A percentile compares a stretch with the other conserved stretches of the same genome.
Evolutionary conservation across 208 protist species (phyloP).

Genomic region (Crithidia sp.): DNA sequence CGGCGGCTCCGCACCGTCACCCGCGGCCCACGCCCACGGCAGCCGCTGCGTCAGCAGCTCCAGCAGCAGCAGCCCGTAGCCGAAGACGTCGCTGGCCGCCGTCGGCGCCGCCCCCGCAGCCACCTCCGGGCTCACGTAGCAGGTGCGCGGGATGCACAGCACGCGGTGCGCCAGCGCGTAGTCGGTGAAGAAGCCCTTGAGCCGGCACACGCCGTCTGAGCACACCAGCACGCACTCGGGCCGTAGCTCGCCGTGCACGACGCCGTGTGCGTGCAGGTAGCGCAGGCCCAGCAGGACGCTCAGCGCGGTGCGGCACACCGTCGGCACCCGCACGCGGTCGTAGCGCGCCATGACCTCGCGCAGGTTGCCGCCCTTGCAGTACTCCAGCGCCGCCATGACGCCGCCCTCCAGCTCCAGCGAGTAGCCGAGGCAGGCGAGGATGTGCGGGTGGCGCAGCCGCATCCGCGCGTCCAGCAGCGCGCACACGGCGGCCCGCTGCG

Average conservation of each 20-base stretch:
- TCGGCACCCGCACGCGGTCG: conserved; percentile 15
- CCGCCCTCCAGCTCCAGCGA: conserved; percentile 23
- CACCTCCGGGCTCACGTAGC: conserved; percentile 72
- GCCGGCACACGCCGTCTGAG: conserved; percentile 69
- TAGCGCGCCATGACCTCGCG: conserved; percentile 35
- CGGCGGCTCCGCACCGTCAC: not conserved
- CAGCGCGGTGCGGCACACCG: conserved; percentile 44
- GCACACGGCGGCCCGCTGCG: conserved; percentile 8
- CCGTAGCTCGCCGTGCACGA: conserved; percentile 71
- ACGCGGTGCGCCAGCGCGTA: conserved; percentile 16
- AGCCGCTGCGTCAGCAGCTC: conserved; percentile 42
- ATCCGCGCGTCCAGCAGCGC: conserved; percentile 9
- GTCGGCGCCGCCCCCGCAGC: conserved; percentile 47
- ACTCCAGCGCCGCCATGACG: conserved; percentile 33
- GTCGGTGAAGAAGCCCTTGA: conserved; percentile 60
- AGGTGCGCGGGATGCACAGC: conserved; percentile 36
- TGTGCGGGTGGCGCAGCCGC: conserved; percentile 24
- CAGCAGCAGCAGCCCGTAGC: conserved; percentile 54
- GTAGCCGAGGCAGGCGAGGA: conserved; percentile 15
- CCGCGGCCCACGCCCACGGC: conserved; percentile 43
- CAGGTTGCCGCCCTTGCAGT: conserved; percentile 49
- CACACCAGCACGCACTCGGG: conserved; percentile 69
- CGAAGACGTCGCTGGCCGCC: conserved; percentile 65
- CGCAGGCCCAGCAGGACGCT: conserved; percentile 58
- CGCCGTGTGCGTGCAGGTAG: conserved; percentile 59